Conservation (phyloP, 805 yeast genomes). For the Priceomyces medius region DNA sequence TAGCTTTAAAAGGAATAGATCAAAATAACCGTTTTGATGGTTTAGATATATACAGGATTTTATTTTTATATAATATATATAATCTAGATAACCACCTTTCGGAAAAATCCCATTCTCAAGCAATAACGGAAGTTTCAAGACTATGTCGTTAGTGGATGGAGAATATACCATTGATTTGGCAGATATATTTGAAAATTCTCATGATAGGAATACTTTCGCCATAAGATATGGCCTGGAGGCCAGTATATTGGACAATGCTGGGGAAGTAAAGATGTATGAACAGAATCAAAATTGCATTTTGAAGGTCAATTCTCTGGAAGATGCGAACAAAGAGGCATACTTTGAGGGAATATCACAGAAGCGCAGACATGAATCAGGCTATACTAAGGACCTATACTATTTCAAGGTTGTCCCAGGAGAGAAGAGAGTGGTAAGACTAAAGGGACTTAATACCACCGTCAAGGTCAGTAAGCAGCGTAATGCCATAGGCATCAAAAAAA, state of each 20-base stretch:
- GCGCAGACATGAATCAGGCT: conserved; percentile 14
- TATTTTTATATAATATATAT: neutral
- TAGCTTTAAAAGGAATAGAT: no score
- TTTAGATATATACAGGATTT: neutral
- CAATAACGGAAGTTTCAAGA: neutral
- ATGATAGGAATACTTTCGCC: conserved; percentile 16
- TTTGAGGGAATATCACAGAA: conserved; percentile 41
- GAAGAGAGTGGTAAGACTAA: conserved; percentile 19
- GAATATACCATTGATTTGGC: conserved; percentile 43
- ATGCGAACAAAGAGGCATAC: conserved; percentile 23
- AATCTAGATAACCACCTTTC: neutral
- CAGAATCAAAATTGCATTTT: conserved; percentile 32
- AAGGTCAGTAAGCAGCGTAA: conserved; percentile 40
- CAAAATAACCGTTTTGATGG: neutral
- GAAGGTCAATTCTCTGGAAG: conserved; percentile 27
- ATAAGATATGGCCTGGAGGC: conserved; percentile 43
- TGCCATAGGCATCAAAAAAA: conserved; percentile 24
- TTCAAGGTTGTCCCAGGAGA: conserved; percentile 20
- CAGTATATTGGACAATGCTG: conserved; percentile 38
- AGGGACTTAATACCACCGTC: conserved; percentile 29
- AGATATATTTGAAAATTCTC: conserved; percentile 14
- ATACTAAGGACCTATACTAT: conserved; percentile 29
- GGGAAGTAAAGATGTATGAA: conserved; percentile 34
- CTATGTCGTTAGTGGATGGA: conserved; percentile 30
- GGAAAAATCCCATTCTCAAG: neutral